Evolutionary conservation across 2,329 filamentous ascomycete species (phyloP).

Genomic region (Lasiodiplodia citricola): DNA sequence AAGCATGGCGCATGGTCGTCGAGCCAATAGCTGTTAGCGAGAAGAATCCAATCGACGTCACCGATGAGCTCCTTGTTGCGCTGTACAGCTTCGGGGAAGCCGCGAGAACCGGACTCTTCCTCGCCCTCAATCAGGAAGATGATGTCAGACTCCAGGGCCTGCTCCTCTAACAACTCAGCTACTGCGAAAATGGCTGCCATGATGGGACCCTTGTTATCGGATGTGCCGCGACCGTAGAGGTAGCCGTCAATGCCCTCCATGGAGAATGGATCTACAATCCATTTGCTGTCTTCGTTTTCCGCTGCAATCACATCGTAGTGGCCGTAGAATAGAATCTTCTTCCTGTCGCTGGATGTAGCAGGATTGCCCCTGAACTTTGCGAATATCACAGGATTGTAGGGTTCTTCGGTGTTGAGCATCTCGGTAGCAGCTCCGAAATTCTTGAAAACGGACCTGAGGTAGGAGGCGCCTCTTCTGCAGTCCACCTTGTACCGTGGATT

Average conservation of each 20-base stretch:
- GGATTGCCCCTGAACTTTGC: slow-evolving; percentile 84
- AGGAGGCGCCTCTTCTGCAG: slow-evolving; percentile 90
- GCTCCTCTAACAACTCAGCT: slow-evolving; percentile 84
- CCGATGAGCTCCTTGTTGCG: slow-evolving; percentile 85
- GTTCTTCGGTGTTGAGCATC: slow-evolving; percentile 80
- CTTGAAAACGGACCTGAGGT: slow-evolving; percentile 87
- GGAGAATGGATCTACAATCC: slow-evolving; percentile 88
- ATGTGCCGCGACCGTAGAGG: slow-evolving; percentile 92
- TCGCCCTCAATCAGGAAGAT: slow-evolving; percentile 96
- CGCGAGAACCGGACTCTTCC: slow-evolving; percentile 91
- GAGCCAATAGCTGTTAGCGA: slow-evolving; percentile 98
- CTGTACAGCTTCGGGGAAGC: slow-evolving; percentile 83
- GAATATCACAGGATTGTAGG: slow-evolving; percentile 88
- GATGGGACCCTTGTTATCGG: slow-evolving; percentile 96
- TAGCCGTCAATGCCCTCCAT: slow-evolving; percentile 89
- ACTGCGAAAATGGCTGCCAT: slow-evolving; percentile 93
- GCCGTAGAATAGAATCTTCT: slow-evolving; percentile 93
- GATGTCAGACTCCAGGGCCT: slow-evolving; percentile 83
- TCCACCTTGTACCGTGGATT: slow-evolving; percentile 86
- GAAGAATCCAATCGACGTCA: slow-evolving; percentile 87
- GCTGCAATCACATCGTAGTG: slow-evolving; percentile 98
- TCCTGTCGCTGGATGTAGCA: slow-evolving; percentile 68
- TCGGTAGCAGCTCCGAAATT: slow-evolving; percentile 88
- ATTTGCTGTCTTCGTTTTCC: slow-evolving; percentile 80
- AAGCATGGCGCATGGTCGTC: slow-evolving; percentile 94